Evolutionary conservation across 2,329 filamentous ascomycete species (phyloP).

Genomic region (Trichoderma afroharzianum): DNA sequence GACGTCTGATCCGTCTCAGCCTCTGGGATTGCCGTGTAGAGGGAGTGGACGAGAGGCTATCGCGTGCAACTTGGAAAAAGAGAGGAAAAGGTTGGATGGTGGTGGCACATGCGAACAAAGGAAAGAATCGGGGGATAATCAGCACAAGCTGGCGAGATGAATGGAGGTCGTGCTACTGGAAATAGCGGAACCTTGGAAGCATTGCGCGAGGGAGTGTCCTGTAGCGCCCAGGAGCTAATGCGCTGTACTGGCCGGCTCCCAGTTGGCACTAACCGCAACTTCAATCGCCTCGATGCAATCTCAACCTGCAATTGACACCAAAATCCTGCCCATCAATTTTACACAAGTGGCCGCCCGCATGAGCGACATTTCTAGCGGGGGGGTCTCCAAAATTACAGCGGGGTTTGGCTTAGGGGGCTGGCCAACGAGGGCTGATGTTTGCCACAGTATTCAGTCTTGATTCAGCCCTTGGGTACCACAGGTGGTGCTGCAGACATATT

Average conservation of each 20-base stretch:
- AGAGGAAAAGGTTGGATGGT: not conserved
- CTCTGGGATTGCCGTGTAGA: not conserved
- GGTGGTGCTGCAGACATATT: not conserved
- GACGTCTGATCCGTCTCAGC: not conserved
- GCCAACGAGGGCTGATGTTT: not conserved
- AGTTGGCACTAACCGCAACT: not conserved
- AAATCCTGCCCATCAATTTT: not conserved
- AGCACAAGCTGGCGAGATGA: not conserved
- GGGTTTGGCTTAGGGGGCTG: constrained; percentile 8
- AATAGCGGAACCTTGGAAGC: not conserved
- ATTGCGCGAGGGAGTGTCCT: not conserved
- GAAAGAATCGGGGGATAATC: not conserved
- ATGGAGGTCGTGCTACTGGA: not conserved
- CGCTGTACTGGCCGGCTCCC: not conserved
- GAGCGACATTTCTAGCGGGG: constrained; percentile 6
- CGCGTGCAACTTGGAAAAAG: not conserved
- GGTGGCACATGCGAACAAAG: constrained; percentile 7
- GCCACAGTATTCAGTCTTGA: not conserved
- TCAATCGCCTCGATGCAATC: not conserved
- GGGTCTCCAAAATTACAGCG: constrained; percentile 10
- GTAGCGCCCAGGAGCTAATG: not conserved
- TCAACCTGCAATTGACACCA: not conserved
- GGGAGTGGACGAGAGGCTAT: not conserved
- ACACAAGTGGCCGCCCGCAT: not conserved
- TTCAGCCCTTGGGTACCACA: not conserved